Evolutionary conservation across 306 rosid species (phyloP), one percentile per base, ranked within the genome.

Genomic region (Cucumis melo): DNA sequence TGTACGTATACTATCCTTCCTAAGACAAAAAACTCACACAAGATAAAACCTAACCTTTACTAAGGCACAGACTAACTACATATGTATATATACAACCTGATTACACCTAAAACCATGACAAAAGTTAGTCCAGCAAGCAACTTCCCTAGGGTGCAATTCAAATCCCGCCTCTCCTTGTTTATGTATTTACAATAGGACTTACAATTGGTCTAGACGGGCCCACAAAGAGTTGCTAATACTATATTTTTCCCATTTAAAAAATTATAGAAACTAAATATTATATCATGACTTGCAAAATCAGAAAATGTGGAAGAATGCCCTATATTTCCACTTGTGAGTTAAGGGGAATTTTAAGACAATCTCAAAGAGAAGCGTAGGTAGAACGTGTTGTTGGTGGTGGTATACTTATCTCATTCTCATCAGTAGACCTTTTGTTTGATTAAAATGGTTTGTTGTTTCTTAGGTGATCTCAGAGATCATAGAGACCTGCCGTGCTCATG

Each of bases 401-500:
- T 32, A 62, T 16, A 29, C 68, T 62, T 62, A 16, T 32, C 68
- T 62, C 39, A 32, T 32, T 32, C 42, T 29, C 23, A 13, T 16
- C 56, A 51, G 20, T 16, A 51, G 7, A n/a, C 20, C n/a, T 65
- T 61, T 61, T 57, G 20, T 62, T 21, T 23, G 23, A 38, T 62
- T 13, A 42, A 12, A 44, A 56, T 77, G 21, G 24, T 73, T 34
- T 46, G 27, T 75, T 46, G 11, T 27, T 80, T 60, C 39, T 79
- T 87, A 94, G 98, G 98, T 94, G 81, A 85, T 91, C 81, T 85
- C 93, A 62, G 98, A 93, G 80, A 89, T 91, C 78, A 88, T 91
- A 81, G 96, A 91, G 77, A 84, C 95, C 79, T 90, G 98, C 63
- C 95, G 97, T 6, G 79, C 96, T 76, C 91, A 91, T 10, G 98